These are phyloP conservation scores for Paecilomyces sp. DNA, from an alignment of 2,329 filamentous ascomycete genomes.

Conservation along the genomic window DNA sequence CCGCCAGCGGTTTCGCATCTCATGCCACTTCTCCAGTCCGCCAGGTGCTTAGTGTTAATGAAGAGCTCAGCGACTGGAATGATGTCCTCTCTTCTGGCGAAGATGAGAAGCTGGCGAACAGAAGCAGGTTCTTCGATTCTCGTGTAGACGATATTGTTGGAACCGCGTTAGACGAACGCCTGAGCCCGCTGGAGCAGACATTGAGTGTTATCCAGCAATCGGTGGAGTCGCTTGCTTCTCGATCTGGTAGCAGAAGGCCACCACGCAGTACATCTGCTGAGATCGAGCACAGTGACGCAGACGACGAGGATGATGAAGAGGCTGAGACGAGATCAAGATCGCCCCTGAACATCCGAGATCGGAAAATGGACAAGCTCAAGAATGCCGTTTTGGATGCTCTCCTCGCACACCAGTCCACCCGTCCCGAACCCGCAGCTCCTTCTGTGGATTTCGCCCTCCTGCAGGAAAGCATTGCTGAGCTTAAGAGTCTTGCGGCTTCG, in stretches of 20 bases:
- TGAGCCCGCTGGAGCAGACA: conserved; percentile 75
- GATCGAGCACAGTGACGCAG: conserved; percentile 73
- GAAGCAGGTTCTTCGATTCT: conserved; percentile 82
- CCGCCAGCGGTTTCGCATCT: conserved; percentile 56
- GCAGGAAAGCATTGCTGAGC: conserved; percentile 29
- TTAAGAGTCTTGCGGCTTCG: conserved; percentile 16
- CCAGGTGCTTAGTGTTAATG: conserved; percentile 53
- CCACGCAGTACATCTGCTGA: conserved; percentile 65
- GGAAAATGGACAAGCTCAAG: conserved; percentile 74
- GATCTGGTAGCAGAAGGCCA: conserved; percentile 51
- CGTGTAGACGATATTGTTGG: conserved; percentile 84
- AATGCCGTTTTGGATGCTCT: conserved; percentile 61
- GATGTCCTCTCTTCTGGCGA: conserved; percentile 74
- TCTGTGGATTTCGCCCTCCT: conserved; percentile 31
- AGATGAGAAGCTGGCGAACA: conserved; percentile 72
- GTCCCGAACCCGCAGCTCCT: conserved; percentile 13
- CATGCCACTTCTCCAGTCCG: conserved; percentile 50
- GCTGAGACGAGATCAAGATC: conserved; percentile 62
- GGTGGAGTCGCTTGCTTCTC: conserved; percentile 52
- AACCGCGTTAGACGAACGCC: conserved; percentile 63
- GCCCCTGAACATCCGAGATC: conserved; percentile 60
- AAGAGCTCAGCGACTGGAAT: conserved; percentile 86
- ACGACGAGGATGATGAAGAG: conserved; percentile 63
- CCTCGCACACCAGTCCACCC: conserved; percentile 32
- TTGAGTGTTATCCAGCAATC: conserved; percentile 68